Evolutionary conservation across 768 basidiomycete species (phyloP).

Genomic region (Hydnomerulius pinastri): DNA sequence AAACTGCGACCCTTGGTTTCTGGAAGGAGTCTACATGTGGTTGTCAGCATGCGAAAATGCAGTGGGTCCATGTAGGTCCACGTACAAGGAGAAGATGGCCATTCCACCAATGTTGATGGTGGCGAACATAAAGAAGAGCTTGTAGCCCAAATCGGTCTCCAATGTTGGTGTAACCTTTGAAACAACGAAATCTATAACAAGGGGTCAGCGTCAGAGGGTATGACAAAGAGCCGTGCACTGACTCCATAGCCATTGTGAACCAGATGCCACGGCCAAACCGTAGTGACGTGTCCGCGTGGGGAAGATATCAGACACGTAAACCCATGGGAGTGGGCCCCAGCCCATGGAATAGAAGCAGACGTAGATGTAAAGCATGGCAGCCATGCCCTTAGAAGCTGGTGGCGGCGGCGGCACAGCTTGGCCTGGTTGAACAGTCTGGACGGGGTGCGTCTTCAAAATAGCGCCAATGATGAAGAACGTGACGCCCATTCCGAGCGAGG

Average conservation of each 20-base stretch:
- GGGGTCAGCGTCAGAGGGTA: background rate
- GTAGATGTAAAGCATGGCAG: constrained; percentile 83
- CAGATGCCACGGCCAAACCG: constrained; percentile 72
- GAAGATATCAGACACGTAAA: constrained; percentile 85
- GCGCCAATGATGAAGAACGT: constrained; percentile 85
- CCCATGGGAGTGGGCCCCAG: constrained; percentile 72
- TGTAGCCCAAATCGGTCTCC: constrained; percentile 62
- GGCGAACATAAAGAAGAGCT: constrained; percentile 78
- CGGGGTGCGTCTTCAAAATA: constrained; percentile 75
- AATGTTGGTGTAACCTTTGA: constrained; percentile 71
- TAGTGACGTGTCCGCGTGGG: constrained; percentile 82
- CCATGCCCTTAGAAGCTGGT: constrained; percentile 73
- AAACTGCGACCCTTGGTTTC: constrained; percentile 61
- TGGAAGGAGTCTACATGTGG: constrained; percentile 47
- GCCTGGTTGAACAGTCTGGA: constrained; percentile 38
- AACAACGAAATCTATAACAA: constrained; percentile 61
- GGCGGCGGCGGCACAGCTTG: constrained; percentile 45
- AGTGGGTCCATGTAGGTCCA: background rate
- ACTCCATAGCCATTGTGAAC: constrained; percentile 86
- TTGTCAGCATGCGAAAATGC: background rate
- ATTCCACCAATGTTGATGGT: constrained; percentile 73
- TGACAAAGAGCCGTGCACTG: constrained; percentile 23
- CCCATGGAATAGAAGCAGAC: constrained; percentile 89
- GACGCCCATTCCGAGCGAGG: constrained; percentile 76
- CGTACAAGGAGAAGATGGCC: constrained; percentile 66